phyloP scores from a whole-genome alignment of 2,329 filamentous ascomycete genomes.

The Colletotrichum phormii region DNA sequence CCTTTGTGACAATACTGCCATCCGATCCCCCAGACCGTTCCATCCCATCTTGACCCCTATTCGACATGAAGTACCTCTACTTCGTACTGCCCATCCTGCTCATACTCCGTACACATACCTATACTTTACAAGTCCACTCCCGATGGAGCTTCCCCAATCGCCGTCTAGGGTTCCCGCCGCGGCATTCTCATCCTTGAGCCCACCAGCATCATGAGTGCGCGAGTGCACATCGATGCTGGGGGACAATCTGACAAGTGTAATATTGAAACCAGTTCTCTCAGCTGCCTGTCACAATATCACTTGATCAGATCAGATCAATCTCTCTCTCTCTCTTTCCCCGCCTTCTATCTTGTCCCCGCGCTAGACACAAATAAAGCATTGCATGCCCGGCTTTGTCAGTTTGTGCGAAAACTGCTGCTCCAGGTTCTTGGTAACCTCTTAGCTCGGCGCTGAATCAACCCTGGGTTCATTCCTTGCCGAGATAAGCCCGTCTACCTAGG shows the following conservation, averaged over 20 bases:
- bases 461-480: not conserved
- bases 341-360: not conserved
- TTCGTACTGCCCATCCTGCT: no score
- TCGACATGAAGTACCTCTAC: not conserved
- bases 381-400: not conserved
- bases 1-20: not conserved
- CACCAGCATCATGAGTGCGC: not conserved
- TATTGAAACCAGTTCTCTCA: not conserved
- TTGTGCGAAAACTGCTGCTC: not conserved
- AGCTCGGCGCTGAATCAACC: not conserved
- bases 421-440: not conserved
- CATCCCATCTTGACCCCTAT: constrained; percentile 7
- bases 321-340: not conserved
- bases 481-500: not conserved
- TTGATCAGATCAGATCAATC: not conserved
- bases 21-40: constrained; percentile 2
- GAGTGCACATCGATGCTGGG: not conserved
- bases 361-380: not conserved
- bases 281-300: not conserved
- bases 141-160: not conserved
- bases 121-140: not conserved
- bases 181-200: not conserved
- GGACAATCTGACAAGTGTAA: not conserved
- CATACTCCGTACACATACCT: not conserved
- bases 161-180: constrained; percentile 1